Percentiles rank a stretch among this genome's conserved stretches.
phyloP scores from a whole-genome alignment of 2,329 filamentous ascomycete genomes.

The Ophiostoma angusticollis region DNA sequence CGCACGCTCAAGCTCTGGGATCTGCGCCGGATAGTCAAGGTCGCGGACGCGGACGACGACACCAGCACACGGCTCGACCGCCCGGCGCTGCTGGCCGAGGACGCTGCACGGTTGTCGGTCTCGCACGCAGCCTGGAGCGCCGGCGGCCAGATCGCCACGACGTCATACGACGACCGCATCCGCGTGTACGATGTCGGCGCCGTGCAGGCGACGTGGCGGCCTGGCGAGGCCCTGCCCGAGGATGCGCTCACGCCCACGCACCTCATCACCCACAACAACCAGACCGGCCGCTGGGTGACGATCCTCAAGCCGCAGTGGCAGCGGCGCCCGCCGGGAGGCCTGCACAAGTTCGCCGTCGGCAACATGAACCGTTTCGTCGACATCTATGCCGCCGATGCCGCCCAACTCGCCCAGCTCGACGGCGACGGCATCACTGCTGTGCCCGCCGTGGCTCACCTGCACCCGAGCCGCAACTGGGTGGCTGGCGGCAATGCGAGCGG shows the following conservation, averaged over 20 bases:
- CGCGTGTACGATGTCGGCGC: constrained; percentile 76
- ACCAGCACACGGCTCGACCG: constrained; percentile 26
- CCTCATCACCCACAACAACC: constrained; percentile 76
- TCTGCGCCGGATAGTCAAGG: constrained; percentile 60
- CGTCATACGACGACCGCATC: constrained; percentile 87
- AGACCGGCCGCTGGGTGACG: constrained; percentile 89
- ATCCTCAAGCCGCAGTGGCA: constrained; percentile 83
- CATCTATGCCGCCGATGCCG: constrained; percentile 67
- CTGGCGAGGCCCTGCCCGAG: constrained; percentile 43
- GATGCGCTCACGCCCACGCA: constrained; percentile 55
- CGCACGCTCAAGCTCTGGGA: constrained; percentile 90
- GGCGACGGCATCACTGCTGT: constrained; percentile 90
- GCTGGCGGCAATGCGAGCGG: constrained; percentile 84
- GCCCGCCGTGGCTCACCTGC: constrained; percentile 82
- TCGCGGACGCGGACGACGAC: constrained; percentile 29
- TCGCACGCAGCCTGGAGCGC: constrained; percentile 86
- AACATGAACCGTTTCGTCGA: constrained; percentile 99
- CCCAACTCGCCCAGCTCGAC: constrained; percentile 77
- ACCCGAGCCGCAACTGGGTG: constrained; percentile 80
- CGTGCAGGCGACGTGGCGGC: constrained; percentile 41
- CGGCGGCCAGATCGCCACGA: constrained; percentile 75
- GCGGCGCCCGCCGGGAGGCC: constrained; percentile 57
- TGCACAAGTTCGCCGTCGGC: constrained; percentile 81
- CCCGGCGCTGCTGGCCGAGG: constrained; percentile 65
- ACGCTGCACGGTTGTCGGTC: constrained; percentile 71